Evolutionary conservation across 106 monocot genomes (phyloP), one percentile per base, ranked within the genome.

Genomic region (Chionographis japonica): DNA sequence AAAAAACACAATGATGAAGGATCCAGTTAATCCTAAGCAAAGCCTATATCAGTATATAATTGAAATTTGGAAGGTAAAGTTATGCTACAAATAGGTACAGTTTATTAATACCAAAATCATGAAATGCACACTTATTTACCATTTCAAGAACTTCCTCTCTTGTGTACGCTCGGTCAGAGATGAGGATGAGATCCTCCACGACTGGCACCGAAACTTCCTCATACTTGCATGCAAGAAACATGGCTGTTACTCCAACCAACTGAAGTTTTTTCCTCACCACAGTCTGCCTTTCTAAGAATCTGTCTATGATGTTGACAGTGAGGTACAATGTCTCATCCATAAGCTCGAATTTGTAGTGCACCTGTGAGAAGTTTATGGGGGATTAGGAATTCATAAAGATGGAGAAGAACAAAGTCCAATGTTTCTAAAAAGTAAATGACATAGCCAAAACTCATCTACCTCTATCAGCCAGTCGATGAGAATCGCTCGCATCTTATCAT

Each of bases 141-240:
- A 97, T 97, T 40, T 84, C 78, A 57, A 97, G 78, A 13, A 97
- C 68, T 66, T 97, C 89, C 50, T 79, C 72, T 37, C 84, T 85
- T 3, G 76, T 80, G 78, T 97, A 97, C 58, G 92, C 95, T 56
- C 84, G 52, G 63, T 97, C 92, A 4, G 89, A 92, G 12, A 97
- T 92, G 13, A 86, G 62, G 53, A 92, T 83, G 2, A 97, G 76
- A 75, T 97, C 95, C 71, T 97, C 84, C 46, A 97, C 91, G 4
- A 92, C 82, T 0, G 95, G 95, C 6, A 97, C 92, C 2, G 92
- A 80, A 4, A 97, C 86, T 60, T 97, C 95, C 71, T 97, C 95
- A 58, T 92, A 97, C 58, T 97, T 97, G 68, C 95, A 97, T 40
- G 95, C 95, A 56, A 97, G 86, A 54, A 97, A 84, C 95, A 97